Percentiles rank a stretch among this genome's conserved stretches.
Evolutionary conservation across 495 filamentous ascomycete genomes (phyloP).

Genomic region (Podospora pseudopauciseta): DNA sequence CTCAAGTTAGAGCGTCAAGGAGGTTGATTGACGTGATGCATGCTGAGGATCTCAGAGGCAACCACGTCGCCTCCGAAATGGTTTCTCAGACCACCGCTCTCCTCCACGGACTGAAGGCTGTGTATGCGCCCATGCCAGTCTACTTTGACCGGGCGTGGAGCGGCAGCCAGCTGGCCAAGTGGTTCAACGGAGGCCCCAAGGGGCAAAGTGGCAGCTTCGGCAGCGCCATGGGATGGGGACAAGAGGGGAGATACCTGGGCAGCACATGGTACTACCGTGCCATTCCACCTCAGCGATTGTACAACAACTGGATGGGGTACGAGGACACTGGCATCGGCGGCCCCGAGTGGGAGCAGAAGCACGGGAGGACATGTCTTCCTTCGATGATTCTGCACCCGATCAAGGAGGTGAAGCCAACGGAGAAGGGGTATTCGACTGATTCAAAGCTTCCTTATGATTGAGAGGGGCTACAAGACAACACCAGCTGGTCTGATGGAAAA

Average conservation of each 20-base stretch:
- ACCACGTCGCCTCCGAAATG: slow-evolving; percentile 67
- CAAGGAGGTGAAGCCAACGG: slow-evolving; percentile 46
- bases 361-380: slow-evolving; percentile 54
- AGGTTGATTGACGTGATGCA: slow-evolving; percentile 63
- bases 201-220: slow-evolving; percentile 47
- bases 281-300: slow-evolving; percentile 52
- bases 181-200: slow-evolving; percentile 58
- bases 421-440: slow-evolving; percentile 36
- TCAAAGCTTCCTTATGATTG: slow-evolving; percentile 27
- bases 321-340: slow-evolving; percentile 51
- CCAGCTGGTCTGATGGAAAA: slow-evolving; percentile 7
- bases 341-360: slow-evolving; percentile 47
- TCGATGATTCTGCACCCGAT: slow-evolving; percentile 55
- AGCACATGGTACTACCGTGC: slow-evolving; percentile 58
- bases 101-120: slow-evolving; percentile 68
- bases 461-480: background rate
- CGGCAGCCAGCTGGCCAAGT: slow-evolving; percentile 50
- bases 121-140: slow-evolving; percentile 66
- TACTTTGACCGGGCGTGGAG: slow-evolving; percentile 62
- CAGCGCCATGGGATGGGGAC: slow-evolving; percentile 48
- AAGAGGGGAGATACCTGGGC: slow-evolving; percentile 54
- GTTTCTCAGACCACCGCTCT: slow-evolving; percentile 60
- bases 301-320: slow-evolving; percentile 60
- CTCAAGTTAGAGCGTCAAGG: slow-evolving; percentile 60
- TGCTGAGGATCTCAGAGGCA: slow-evolving; percentile 56